These are phyloP conservation scores for Paecilomyces dactylethromorphus DNA, from an alignment of 2,329 filamentous ascomycete genomes.

Conservation along the genomic window DNA sequence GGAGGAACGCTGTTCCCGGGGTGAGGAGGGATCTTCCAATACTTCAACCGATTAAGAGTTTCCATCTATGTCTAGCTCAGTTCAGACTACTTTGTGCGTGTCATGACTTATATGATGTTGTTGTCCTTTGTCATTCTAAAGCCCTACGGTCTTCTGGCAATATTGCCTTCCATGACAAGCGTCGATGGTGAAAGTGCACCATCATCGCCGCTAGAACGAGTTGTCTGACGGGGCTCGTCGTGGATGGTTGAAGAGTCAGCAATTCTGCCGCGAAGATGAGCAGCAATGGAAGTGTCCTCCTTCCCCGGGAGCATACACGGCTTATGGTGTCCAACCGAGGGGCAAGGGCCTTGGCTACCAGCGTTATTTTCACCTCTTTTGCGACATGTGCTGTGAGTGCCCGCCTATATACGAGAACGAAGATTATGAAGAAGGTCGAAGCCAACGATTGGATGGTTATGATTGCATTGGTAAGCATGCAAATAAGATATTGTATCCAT, in stretches of 20 bases:
- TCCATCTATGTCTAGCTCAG: neutral
- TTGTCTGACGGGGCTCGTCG: neutral
- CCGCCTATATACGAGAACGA: constrained; percentile 26
- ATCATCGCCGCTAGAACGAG: neutral
- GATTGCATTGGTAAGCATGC: constrained; percentile 21
- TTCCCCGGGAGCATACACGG: constrained; percentile 10
- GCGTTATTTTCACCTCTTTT: constrained; percentile 24
- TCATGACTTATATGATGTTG: neutral
- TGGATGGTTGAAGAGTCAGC: neutral
- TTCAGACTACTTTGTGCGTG: neutral
- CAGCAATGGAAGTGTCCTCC: constrained; percentile 10
- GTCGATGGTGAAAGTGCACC: neutral
- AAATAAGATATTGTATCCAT: neutral
- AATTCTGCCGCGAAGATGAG: constrained; percentile 2
- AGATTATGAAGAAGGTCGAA: constrained; percentile 25
- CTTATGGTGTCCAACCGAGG: constrained; percentile 19
- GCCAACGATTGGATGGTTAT: constrained; percentile 31
- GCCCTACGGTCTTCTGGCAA: neutral
- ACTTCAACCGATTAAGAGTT: neutral
- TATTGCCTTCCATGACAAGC: neutral
- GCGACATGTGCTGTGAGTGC: constrained; percentile 22
- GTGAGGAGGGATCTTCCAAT: neutral
- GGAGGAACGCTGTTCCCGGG: neutral
- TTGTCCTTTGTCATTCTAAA: neutral
- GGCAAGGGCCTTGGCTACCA: constrained; percentile 18